Conservation (phyloP, 169 alveolate genomes). For the Theileria luwenshuni region DNA sequence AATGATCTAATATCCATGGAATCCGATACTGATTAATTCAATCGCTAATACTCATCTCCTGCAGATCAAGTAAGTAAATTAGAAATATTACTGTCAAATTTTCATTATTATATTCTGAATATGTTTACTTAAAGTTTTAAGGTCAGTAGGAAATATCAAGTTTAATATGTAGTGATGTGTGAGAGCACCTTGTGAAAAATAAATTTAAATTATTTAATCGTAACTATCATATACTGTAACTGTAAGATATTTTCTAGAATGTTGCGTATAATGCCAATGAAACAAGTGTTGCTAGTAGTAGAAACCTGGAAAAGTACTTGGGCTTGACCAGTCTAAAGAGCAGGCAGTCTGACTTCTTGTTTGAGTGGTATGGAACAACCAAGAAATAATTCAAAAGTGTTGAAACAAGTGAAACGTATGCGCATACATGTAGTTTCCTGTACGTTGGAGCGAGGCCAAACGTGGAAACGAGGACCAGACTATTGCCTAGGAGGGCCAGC, state of each 20-base stretch:
- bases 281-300: slow-evolving; percentile 14
- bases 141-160: too few relatives aligned
- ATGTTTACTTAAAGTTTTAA: too few relatives aligned
- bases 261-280: slow-evolving; percentile 12
- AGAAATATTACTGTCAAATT: neutral
- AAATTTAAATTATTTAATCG: neutral
- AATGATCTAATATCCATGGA: slow-evolving; percentile 29
- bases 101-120: too few relatives aligned
- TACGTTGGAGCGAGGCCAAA: slow-evolving; percentile 32
- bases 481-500: slow-evolving; percentile 13
- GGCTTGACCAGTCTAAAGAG: slow-evolving; percentile 16
- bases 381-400: slow-evolving; percentile 16
- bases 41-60: too few relatives aligned
- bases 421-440: slow-evolving; percentile 7
- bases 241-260: neutral
- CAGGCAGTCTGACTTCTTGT: slow-evolving; percentile 10
- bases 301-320: slow-evolving; percentile 6
- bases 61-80: too few relatives aligned
- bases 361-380: slow-evolving; percentile 6
- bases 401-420: slow-evolving; percentile 26
- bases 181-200: neutral
- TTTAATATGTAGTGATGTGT: neutral
- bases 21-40: neutral
- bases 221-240: neutral
- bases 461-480: slow-evolving; percentile 24